Evolutionary conservation across 2,329 filamentous ascomycete species (phyloP), one percentile per base, ranked within the genome.

Genomic region (Cyphellophora europaea): DNA sequence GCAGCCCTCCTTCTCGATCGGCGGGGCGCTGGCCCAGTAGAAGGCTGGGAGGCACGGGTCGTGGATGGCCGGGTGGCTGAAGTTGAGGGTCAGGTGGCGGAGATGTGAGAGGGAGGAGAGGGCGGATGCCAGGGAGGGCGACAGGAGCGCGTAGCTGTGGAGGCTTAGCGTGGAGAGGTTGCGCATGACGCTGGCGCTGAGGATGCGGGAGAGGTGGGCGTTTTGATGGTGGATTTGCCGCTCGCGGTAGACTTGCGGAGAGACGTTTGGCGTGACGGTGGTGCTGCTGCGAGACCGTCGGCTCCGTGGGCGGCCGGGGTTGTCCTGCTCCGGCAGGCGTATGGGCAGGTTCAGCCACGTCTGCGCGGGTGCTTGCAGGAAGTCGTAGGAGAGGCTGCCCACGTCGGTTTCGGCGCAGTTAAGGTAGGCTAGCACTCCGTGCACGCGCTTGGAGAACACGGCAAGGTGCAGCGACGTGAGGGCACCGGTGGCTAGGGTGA

Each of bases 1-100:
- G 31, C 47, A 53, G 8, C 48, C 37, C 12, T 36, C 25, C 5
- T 41, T 32, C 10, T 32, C 38, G 8, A 33, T 38, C 10, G 48
- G 46, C 3, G 52, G 45, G 14, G 51, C 49, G 27, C 45, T 35
- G 5, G 45, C 39, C 56, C 56, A 58, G 19, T 52, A 50, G 5
- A 37, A 48, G 5, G 50, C 45, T 21, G 49, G 48, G 19, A 56
- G 48, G 15, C 43, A 42, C 3, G 47, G 44, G 21, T 57, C 54
- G 23, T 56, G 50, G 19, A 59, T 48, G 23, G 57, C 53, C 2
- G 49, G 50, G 39, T 59, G 56, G 25, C 51, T 52, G 36, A 58
- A 57, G 15, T 53, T 53, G 31, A 59, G 43, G 10, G 50, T 52
- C n/a, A 59, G 47, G 37, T 55, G 47, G 5, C 48, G 50, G 27